Evolutionary conservation across 805 yeast species (phyloP).

Genomic region (Groenewaldozyma tartarivorans): DNA sequence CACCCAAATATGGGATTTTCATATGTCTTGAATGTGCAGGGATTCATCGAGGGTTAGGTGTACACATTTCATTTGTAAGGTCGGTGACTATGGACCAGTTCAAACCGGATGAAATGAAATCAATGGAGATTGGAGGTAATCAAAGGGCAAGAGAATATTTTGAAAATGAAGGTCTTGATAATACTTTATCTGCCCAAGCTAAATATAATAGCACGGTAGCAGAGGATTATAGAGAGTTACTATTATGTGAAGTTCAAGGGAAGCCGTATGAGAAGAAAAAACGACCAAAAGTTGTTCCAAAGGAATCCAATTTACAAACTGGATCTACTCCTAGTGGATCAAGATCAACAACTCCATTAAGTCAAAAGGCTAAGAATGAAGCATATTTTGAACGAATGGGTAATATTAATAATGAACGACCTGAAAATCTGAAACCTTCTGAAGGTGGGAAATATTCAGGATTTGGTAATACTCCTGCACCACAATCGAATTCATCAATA

Average conservation of each 20-base stretch:
- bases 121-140: slow-evolving; percentile 95
- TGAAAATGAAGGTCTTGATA: slow-evolving; percentile 59
- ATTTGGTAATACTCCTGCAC: slow-evolving; percentile 60
- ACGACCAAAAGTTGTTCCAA: slow-evolving; percentile 8
- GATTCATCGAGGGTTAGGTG: slow-evolving; percentile 84
- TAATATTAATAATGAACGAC: slow-evolving; percentile 56
- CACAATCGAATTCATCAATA: slow-evolving; percentile 16
- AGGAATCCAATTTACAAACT: slow-evolving; percentile 8
- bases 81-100: slow-evolving; percentile 98
- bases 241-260: slow-evolving; percentile 69
- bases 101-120: slow-evolving; percentile 77
- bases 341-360: slow-evolving; percentile 1
- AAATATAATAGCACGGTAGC: slow-evolving; percentile 89
- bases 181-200: slow-evolving; percentile 49
- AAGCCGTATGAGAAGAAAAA: slow-evolving; percentile 38
- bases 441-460: slow-evolving; percentile 92
- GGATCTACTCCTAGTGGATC: slow-evolving; percentile 6
- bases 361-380: slow-evolving; percentile 57
- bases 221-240: slow-evolving; percentile 81
- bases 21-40: slow-evolving; percentile 99
- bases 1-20: slow-evolving; percentile 95
- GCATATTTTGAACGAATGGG: slow-evolving; percentile 77
- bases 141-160: slow-evolving; percentile 63
- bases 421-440: slow-evolving; percentile 77
- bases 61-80: slow-evolving; percentile 91